Evolutionary conservation across 2,329 filamentous ascomycete species (phyloP), one percentile per base, ranked within the genome.

Genomic region (Arthrinium puccinioides): DNA sequence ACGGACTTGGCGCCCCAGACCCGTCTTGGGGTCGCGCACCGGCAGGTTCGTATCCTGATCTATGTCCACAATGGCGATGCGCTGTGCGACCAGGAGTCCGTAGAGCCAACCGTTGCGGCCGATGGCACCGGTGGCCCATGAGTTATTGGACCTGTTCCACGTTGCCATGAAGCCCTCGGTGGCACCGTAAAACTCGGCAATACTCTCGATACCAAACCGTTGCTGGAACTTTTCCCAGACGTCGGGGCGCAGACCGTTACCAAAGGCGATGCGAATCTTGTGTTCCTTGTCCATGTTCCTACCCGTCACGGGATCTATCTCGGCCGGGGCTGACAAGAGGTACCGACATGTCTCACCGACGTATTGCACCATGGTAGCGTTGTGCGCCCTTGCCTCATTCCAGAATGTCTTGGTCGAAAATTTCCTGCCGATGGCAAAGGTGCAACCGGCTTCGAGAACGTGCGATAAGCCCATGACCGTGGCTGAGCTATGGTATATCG

Each of bases 321-420:
- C 70, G 0, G 76, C 67, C 3, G 82, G 74, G 0, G 79, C 76
- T 0, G 83, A 72, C 9, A 94, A 70, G 4, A 94, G 72, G 56
- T 94, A 94, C 6, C 87, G 81, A 45, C 87, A 82, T 1, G 86
- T 90, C 59, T 94, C 87, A 36, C 87, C 87, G 11, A 94, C 87
- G 54, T 94, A 94, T 55, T 94, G 87, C 43, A 94, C 82, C 4
- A 80, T 70, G 2, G 84, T 92, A 15, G 87, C 82, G 8, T 81
- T 65, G 33, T 74, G 75, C 30, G 73, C 71, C n/a, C 83, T 74
- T 13, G 82, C 82, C 38, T 90, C 84, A 13, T 75, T 66, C 82
- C 86, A 92, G 61, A 90, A 92, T 1, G 69, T 76, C 43, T 73
- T 74, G 3, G 82, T 84, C 3, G 84, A 88, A 64, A 94, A 94